Base-by-base conservation (phyloP, 495 filamentous ascomycete species). In the Annulohypoxylon maeteangense region DNA sequence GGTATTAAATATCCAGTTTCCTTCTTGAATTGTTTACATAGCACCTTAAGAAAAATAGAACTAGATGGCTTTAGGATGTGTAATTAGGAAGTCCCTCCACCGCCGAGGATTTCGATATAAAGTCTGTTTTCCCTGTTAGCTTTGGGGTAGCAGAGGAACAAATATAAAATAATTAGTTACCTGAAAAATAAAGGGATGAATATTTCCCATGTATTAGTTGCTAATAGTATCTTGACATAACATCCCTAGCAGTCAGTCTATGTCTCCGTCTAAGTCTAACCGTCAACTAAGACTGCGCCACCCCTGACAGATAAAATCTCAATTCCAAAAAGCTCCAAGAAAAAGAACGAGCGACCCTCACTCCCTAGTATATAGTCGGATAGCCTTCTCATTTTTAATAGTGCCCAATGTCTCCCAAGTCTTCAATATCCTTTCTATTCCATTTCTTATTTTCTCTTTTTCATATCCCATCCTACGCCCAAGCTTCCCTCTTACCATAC, bases 401-500 rank as follows among this genome's bases (percentile, higher is more conserved):
- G 42, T 54, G 6, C 7, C 34, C 22, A 16, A 29, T 11, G 51
- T 32, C 14, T 2, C 27, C n/a, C 5, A 34, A 54, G 3, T 23
- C 34, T 54, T 6, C 34, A 54, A 54, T 32, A 16, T 20, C 14
- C 16, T 29, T 40, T 7, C 36, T 8, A 42, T 29, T 29, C 12
- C 44, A 29, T 29, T 29, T 38, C 11, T 7, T 36, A 36, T 40
- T 50, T 32, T 31, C 18, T 57, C 23, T 20, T 54, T 6, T 12
- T 25, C n/a, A 6, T 65, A 18, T 38, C 38, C 1, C 40, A 27
- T 34, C 3, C 6, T 34, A 34, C 11, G 8, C 32, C 47, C 8
- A 51, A 25, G 11, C 23, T 42, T 31, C 31, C 5, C 4, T 6
- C 56, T 75, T 48, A 77, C 75, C 75, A 77, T 12, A 77, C 48